Conservation (phyloP, 805 yeast genomes). For the Starmerella roubikii region DNA sequence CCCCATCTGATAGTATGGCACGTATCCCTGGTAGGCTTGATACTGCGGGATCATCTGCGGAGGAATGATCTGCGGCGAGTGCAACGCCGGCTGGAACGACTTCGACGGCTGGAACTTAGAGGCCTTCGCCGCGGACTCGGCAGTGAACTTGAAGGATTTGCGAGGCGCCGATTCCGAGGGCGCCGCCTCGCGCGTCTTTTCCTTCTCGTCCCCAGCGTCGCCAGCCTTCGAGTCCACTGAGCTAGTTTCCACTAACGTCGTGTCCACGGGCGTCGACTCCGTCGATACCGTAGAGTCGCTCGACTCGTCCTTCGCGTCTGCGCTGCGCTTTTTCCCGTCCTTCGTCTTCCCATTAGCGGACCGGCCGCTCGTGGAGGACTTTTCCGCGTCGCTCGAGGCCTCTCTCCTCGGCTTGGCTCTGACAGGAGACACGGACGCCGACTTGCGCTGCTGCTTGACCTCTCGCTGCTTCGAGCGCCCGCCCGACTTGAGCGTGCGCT, state of each 20-base stretch:
- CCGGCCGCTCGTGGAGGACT: background rate
- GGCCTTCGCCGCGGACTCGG: constrained; percentile 7
- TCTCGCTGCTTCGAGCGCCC: too few species aligned
- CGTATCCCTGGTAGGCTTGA: too few species aligned
- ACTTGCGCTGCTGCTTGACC: too few species aligned
- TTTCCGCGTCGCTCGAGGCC: too few species aligned
- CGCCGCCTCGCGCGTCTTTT: too few species aligned
- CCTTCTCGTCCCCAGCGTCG: too few species aligned
- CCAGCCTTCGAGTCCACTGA: too few species aligned
- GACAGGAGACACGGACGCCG: too few species aligned
- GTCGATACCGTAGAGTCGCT: background rate
- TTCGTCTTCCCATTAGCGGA: background rate
- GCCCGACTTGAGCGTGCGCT: too few species aligned
- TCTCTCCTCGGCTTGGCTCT: background rate
- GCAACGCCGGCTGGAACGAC: background rate
- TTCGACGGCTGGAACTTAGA: constrained; percentile 4
- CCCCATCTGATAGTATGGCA: too few species aligned
- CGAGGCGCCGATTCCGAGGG: too few species aligned
- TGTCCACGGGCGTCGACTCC: background rate
- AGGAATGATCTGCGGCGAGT: background rate
- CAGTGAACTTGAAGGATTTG: constrained; percentile 7
- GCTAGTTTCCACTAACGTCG: too few species aligned
- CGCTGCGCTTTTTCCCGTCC: background rate
- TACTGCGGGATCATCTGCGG: background rate
- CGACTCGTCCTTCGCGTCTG: background rate